Base-by-base conservation (phyloP, 176 grass and related monocot species). In the Oryza punctata region DNA sequence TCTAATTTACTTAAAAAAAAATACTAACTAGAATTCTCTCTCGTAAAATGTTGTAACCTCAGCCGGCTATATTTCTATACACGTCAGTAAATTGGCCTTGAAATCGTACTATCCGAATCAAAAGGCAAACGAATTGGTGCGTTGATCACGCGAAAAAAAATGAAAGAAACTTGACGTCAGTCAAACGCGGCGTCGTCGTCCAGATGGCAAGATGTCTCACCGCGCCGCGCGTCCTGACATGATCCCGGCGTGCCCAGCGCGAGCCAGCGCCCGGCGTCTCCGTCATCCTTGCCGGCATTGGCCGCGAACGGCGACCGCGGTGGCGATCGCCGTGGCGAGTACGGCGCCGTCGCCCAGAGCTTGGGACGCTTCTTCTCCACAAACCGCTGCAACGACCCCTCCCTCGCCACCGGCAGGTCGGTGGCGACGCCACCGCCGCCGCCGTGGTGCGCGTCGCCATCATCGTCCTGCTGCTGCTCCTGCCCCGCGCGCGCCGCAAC, bases 331-430 rank as follows among this genome's bases (percentile, higher is more conserved):
- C 43, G 21, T 16, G 18, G 18, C 12, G 2, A 45, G 87, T 82
- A 89, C 3, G 82, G 82, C 1, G 63, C 77, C 2, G 27, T 33
- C 26, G 83, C 88, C 4, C 4, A 64, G 43, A 86, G 30, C 61
- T 80, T 79, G n/a, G 91, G 81, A 74, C 81, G 75, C 84, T 88
- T 89, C 83, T 93, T 96, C 78, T 86, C 86, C 41, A 93, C 32
- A 69, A 96, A 89, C 81, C 86, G 67, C 69, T 89, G 88, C 24
- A 91, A 90, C 10, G 94, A 96, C 11, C 63, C 86, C 79, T 89
- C 91, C 44, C 86, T 90, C 67, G 85, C 85, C 21, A 93, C 83
- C 18, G 82, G 88, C 61, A 91, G 41, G 64, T 92, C 88, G 38
- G 50, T 12, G 74, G 73, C 23, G 38, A 37, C 13, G 16, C 24